Percentiles rank a stretch among this genome's conserved stretches.
phyloP scores from a whole-genome alignment of 139 green algal species.

The Dunaliella sp. region DNA sequence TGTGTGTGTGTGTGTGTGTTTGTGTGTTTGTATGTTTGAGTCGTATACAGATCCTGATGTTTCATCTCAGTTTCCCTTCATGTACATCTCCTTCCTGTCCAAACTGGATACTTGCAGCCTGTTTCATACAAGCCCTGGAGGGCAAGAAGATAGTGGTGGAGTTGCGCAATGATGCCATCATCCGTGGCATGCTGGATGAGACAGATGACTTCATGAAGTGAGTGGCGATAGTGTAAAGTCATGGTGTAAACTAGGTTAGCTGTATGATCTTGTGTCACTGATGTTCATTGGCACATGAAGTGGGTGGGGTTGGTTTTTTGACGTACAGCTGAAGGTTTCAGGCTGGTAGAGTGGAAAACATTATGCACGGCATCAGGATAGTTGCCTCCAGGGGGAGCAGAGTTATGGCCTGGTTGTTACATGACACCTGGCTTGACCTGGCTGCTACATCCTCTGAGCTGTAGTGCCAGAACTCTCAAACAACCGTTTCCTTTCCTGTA shows the following conservation, averaged over 20 bases:
- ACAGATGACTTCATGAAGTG: constrained; percentile 51
- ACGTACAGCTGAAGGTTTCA: background rate
- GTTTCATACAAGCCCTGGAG: constrained; percentile 36
- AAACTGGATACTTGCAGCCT: too few relatives aligned
- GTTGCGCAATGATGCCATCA: constrained; percentile 40
- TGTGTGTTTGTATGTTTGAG: background rate
- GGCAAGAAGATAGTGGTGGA: constrained; percentile 33
- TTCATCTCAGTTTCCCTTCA: background rate
- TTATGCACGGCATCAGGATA: too few relatives aligned
- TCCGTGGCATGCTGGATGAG: constrained; percentile 31
- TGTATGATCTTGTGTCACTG: background rate
- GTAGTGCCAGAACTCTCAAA: too few relatives aligned
- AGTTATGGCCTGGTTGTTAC: too few relatives aligned
- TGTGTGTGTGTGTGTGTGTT: background rate
- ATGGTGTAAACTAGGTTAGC: background rate
- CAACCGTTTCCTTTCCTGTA: too few relatives aligned
- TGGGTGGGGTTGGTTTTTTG: background rate
- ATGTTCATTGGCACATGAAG: background rate
- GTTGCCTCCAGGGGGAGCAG: too few relatives aligned
- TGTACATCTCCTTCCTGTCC: background rate
- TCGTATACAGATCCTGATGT: background rate
- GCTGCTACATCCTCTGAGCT: too few relatives aligned
- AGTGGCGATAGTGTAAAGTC: background rate
- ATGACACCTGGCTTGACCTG: too few relatives aligned
- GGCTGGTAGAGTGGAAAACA: background rate